A percentile compares a stretch with the other conserved stretches of the same genome.
phyloP scores from a whole-genome alignment of 2,329 filamentous ascomycete species.

The Fusarium sp. region DNA sequence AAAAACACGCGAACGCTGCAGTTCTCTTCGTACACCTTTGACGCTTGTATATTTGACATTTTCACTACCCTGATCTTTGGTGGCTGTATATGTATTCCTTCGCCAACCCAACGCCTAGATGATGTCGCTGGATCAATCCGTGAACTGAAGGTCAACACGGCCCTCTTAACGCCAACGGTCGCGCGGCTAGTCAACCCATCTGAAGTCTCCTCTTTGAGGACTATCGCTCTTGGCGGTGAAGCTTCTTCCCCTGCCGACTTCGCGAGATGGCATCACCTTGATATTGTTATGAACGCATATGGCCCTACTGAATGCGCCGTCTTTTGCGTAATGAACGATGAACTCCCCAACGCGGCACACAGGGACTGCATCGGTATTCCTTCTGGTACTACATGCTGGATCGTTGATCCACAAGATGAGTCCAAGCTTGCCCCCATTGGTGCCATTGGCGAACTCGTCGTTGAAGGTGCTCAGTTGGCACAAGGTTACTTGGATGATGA shows the following conservation, averaged over 20 bases:
- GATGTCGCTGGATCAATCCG: neutral
- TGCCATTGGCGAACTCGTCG: conserved; percentile 44
- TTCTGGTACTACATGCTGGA: conserved; percentile 31
- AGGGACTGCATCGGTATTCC: neutral
- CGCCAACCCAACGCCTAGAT: conserved; percentile 5
- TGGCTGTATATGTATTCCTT: conserved; percentile 16
- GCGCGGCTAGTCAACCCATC: neutral
- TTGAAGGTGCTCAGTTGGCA: conserved; percentile 46
- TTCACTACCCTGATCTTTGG: conserved; percentile 6
- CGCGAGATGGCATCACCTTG: neutral
- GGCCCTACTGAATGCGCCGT: conserved; percentile 11
- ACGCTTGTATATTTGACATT: conserved; percentile 11
- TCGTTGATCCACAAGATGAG: conserved; percentile 41
- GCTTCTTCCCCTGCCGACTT: neutral
- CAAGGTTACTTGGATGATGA: conserved; percentile 43
- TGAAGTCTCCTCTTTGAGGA: neutral
- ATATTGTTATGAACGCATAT: neutral
- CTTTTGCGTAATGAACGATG: neutral
- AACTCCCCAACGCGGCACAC: neutral
- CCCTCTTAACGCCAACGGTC: conserved; percentile 6
- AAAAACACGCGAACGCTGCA: conserved; percentile 13
- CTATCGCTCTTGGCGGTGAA: neutral
- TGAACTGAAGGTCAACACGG: neutral
- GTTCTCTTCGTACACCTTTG: conserved; percentile 21
- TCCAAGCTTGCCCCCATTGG: conserved; percentile 41